These are phyloP conservation scores for Podaxis sp. DNA, from an alignment of 768 basidiomycete species.

Conservation along the genomic window DNA sequence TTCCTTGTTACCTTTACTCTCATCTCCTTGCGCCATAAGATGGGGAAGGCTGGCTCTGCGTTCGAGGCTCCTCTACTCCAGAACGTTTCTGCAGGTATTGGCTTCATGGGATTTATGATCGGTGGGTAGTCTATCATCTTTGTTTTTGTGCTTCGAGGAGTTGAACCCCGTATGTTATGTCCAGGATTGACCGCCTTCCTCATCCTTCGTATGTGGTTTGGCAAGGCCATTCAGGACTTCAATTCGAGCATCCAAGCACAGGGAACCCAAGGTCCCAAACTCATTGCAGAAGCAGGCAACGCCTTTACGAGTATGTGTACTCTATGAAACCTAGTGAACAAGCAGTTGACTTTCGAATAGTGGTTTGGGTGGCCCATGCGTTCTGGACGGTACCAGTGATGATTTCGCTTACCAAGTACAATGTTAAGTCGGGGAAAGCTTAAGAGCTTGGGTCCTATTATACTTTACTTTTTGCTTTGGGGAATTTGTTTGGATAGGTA, in stretches of 20 bases:
- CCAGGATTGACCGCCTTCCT: conserved; percentile 68
- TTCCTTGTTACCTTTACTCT: conserved; percentile 69
- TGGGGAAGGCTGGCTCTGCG: conserved; percentile 45
- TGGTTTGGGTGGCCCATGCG: conserved; percentile 78
- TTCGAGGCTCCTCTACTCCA: conserved; percentile 61
- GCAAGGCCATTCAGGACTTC: conserved; percentile 76
- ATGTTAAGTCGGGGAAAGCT: conserved; percentile 44
- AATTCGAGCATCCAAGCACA: conserved; percentile 57
- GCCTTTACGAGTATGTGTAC: conserved; percentile 67
- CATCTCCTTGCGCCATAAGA: conserved; percentile 63
- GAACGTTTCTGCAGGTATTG: conserved; percentile 67
- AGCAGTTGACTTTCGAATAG: conserved; percentile 31
- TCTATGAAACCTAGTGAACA: not conserved
- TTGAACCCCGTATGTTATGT: not conserved
- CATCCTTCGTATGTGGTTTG: conserved; percentile 78
- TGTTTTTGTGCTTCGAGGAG: not conserved
- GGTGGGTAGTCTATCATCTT: conserved; percentile 37
- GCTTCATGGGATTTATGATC: conserved; percentile 72
- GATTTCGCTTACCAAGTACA: conserved; percentile 64
- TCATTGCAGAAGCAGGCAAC: conserved; percentile 64
- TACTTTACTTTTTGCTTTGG: not conserved
- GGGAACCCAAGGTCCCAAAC: conserved; percentile 52
- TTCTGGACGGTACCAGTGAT: conserved; percentile 73
- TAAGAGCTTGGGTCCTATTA: not conserved
- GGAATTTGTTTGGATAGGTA: not conserved